phyloP scores from a whole-genome alignment of 1,284 basidiomycete species.

The Tetrapyrgos nigripes region DNA sequence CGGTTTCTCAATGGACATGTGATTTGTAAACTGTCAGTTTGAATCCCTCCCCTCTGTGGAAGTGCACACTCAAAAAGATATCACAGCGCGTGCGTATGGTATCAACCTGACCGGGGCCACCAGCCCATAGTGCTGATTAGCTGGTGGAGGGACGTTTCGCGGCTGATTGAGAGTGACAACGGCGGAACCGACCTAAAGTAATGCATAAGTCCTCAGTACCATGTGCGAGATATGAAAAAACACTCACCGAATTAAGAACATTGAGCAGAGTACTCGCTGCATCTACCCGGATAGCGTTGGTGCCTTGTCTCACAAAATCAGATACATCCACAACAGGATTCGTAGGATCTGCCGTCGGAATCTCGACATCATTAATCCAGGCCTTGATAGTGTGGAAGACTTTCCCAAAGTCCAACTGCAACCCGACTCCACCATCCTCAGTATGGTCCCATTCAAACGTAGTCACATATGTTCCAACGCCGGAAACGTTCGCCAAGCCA shows the following conservation, averaged over 20 bases:
- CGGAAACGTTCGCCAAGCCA: constrained; percentile 17
- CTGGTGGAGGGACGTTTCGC: too few species aligned
- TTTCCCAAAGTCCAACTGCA: constrained; percentile 19
- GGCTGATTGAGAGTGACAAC: too few species aligned
- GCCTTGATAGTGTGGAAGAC: constrained; percentile 24
- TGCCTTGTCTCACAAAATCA: constrained; percentile 14
- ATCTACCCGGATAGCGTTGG: constrained; percentile 20
- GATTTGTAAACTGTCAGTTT: too few species aligned
- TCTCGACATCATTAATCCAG: constrained; percentile 20
- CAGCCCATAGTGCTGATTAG: too few species aligned
- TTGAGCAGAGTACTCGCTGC: constrained; percentile 22
- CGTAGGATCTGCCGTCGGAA: constrained; percentile 21
- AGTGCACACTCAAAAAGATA: too few species aligned
- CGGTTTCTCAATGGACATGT: too few species aligned
- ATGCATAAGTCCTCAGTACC: too few species aligned
- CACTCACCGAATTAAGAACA: constrained; percentile 22
- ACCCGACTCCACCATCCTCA: constrained; percentile 13
- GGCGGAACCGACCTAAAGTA: too few species aligned
- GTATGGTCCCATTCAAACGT: constrained; percentile 20
- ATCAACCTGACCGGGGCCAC: too few species aligned
- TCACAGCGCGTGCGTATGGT: too few species aligned
- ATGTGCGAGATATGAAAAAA: too few species aligned
- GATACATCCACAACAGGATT: constrained; percentile 22
- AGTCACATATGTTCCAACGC: constrained; percentile 24
- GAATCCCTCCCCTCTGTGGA: too few species aligned